Evolutionary conservation across 257 asterid species (phyloP).

Genomic region (Nicotiana benthamiana): DNA sequence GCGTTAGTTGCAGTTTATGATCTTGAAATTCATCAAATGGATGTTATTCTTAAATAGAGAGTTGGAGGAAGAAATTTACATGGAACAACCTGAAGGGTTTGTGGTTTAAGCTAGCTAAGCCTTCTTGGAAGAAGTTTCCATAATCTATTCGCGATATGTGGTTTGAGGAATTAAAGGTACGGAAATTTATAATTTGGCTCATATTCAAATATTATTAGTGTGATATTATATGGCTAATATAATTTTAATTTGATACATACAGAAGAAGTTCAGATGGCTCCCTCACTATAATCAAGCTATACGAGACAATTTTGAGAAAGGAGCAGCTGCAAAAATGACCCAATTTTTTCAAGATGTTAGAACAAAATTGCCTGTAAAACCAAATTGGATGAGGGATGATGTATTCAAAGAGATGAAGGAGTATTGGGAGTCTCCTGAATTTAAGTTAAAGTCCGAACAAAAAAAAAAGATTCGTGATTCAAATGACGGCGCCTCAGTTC

Average conservation of each 20-base stretch:
- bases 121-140: background rate
- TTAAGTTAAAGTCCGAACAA: background rate
- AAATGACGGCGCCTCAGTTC: background rate
- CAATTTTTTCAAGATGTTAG: background rate
- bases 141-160: background rate
- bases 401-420: background rate
- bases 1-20: too few species aligned
- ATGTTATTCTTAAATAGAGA: too few species aligned
- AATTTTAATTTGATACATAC: background rate
- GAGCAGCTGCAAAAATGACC: background rate
- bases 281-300: background rate
- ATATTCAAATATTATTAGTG: background rate
- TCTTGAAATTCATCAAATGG: too few species aligned
- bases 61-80: too few species aligned
- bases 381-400: background rate
- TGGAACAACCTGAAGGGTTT: too few species aligned
- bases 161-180: background rate
- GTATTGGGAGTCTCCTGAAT: background rate
- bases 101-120: background rate
- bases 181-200: background rate
- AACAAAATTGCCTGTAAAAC: background rate
- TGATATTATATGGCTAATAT: background rate
- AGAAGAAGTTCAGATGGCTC: background rate
- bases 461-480: background rate
- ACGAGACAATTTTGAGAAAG: background rate